Conservation (phyloP, 78 protist species). For the Dictyostelium intermedium region DNA sequence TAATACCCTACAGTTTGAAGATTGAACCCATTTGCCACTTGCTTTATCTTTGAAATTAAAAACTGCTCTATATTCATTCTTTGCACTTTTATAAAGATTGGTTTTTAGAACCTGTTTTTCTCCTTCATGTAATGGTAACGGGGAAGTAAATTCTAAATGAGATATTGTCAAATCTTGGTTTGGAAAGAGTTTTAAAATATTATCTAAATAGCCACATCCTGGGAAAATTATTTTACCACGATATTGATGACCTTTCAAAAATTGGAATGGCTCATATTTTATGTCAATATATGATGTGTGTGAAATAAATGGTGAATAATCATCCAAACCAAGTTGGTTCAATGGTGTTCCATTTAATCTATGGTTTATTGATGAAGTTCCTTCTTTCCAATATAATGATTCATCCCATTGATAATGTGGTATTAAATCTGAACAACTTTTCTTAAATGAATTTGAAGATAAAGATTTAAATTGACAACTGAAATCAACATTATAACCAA, state of each 20-base stretch:
- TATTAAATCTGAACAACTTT: not conserved
- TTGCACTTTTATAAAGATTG: not conserved
- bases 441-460: not conserved
- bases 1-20: not conserved
- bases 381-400: not conserved
- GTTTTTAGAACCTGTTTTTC: not conserved
- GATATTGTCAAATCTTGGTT: not conserved
- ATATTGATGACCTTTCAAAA: slow-evolving; percentile 34
- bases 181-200: not conserved
- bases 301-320: not conserved
- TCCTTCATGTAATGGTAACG: slow-evolving; percentile 7
- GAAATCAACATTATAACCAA: slow-evolving; percentile 5
- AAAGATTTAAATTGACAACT: not conserved
- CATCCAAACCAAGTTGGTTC: not conserved
- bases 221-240: slow-evolving; percentile 9
- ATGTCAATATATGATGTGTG: slow-evolving; percentile 7
- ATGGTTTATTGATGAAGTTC: not conserved
- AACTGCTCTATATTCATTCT: not conserved
- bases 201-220: slow-evolving; percentile 36
- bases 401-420: slow-evolving; percentile 45
- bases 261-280: slow-evolving; percentile 1
- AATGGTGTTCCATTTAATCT: not conserved
- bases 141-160: slow-evolving; percentile 19
- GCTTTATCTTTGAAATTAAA: not conserved
- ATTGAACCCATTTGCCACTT: not conserved